A percentile compares a stretch with the other conserved stretches of the same genome.
These are phyloP conservation scores for Collybiopsis confluens DNA, from an alignment of 768 basidiomycete species.

Conservation along the genomic window DNA sequence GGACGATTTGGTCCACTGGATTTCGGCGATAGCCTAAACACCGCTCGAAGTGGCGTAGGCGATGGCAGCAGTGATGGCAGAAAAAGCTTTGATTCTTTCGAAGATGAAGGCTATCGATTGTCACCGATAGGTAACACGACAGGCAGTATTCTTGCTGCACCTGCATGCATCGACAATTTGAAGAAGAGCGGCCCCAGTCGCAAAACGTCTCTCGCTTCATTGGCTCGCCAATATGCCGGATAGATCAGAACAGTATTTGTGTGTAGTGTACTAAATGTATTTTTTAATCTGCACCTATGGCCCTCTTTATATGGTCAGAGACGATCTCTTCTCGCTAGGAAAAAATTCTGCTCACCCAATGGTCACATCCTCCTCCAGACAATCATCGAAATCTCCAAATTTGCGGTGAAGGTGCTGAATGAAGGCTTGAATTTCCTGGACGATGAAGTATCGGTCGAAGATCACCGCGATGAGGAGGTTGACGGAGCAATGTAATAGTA, in stretches of 20 bases:
- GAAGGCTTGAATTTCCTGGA: constrained; percentile 45
- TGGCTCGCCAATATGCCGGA: background rate
- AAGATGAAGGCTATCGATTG: constrained; percentile 10
- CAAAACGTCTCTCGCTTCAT: background rate
- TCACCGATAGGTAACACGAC: constrained; percentile 14
- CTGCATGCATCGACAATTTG: constrained; percentile 23
- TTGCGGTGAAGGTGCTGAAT: constrained; percentile 47
- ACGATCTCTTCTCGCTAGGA: constrained; percentile 20
- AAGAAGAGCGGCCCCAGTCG: background rate
- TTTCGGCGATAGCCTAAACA: constrained; percentile 14
- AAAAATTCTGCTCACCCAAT: constrained; percentile 38
- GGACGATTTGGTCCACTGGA: background rate
- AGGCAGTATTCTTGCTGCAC: constrained; percentile 23
- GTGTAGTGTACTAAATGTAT: background rate
- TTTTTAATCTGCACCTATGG: background rate
- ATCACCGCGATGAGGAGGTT: constrained; percentile 41
- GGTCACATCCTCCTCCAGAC: constrained; percentile 70
- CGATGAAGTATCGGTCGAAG: constrained; percentile 30
- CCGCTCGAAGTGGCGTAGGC: constrained; percentile 10
- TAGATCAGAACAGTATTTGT: background rate
- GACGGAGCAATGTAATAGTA: constrained; percentile 41
- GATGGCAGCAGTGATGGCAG: constrained; percentile 9
- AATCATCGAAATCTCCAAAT: constrained; percentile 81
- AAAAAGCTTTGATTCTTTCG: background rate
- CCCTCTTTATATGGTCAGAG: constrained; percentile 13